Conservation (phyloP, 2,329 filamentous ascomycete species). For the Pyrenophora teres region DNA sequence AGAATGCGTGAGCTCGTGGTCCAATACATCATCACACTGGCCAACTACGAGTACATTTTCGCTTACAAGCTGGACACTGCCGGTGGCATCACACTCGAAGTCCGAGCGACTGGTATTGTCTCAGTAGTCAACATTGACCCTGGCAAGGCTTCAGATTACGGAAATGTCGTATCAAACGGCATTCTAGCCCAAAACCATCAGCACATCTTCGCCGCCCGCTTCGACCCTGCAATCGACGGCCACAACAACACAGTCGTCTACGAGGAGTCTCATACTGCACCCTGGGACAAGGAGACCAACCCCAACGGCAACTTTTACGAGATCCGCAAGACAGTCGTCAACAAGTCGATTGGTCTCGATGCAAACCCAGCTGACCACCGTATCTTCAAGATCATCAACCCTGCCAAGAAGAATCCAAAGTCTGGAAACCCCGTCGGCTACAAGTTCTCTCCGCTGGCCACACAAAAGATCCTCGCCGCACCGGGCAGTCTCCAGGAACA, state of each 20-base stretch:
- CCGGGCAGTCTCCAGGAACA: constrained; percentile 52
- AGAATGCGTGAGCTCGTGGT: constrained; percentile 67
- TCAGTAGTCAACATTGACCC: constrained; percentile 65
- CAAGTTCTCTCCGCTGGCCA: constrained; percentile 55
- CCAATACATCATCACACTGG: constrained; percentile 70
- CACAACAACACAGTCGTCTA: constrained; percentile 59
- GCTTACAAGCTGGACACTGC: constrained; percentile 68
- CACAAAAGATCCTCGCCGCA: constrained; percentile 56
- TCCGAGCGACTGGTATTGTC: constrained; percentile 69
- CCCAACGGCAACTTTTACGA: constrained; percentile 66
- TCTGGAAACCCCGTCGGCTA: constrained; percentile 54
- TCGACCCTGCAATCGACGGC: constrained; percentile 68
- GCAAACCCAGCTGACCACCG: constrained; percentile 61
- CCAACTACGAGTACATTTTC: constrained; percentile 74
- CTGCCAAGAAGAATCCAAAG: constrained; percentile 51
- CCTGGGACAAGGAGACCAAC: constrained; percentile 60
- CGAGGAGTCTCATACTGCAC: constrained; percentile 59
- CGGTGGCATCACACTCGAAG: constrained; percentile 65
- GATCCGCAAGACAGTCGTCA: constrained; percentile 55
- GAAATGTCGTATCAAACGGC: constrained; percentile 67
- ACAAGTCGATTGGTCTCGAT: constrained; percentile 55
- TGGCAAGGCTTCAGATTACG: constrained; percentile 59
- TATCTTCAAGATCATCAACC: constrained; percentile 60
- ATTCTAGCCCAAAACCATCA: constrained; percentile 72
- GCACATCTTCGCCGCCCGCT: constrained; percentile 63